Conservation (phyloP, 1,284 basidiomycete species). For the Limonomyces culmigenus region DNA sequence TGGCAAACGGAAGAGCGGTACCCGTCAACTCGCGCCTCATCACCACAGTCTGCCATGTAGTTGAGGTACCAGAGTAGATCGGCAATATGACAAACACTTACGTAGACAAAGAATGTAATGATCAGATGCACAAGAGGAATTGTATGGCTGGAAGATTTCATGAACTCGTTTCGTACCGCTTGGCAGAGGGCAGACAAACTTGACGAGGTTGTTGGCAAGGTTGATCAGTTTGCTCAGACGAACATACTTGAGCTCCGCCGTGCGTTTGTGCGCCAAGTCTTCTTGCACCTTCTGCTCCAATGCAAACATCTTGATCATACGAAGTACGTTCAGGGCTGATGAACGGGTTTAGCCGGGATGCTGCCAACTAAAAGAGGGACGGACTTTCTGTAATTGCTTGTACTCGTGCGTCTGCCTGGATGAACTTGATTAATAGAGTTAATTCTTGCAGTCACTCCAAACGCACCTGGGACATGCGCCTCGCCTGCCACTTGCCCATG, state of each 20-base stretch:
- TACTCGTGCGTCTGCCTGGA: background rate
- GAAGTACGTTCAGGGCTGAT: background rate
- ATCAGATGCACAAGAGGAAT: background rate
- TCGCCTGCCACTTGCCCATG: background rate
- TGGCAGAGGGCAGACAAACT: no score
- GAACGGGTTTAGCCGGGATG: background rate
- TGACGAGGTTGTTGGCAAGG: no score
- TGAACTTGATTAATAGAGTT: background rate
- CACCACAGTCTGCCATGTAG: no score
- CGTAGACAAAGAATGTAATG: background rate
- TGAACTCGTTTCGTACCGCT: no score
- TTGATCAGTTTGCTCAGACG: background rate
- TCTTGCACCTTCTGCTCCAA: background rate
- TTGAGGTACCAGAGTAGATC: background rate
- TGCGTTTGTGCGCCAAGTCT: background rate
- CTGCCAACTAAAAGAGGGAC: background rate
- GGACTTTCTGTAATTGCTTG: background rate
- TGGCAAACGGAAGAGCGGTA: no score
- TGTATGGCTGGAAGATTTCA: background rate
- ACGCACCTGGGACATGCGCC: no score
- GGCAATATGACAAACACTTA: background rate
- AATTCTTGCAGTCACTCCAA: no score
- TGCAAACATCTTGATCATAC: slow-evolving; percentile 1
- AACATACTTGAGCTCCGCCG: background rate
- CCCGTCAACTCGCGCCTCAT: no score